Conservation (phyloP, 345 rosid genomes). For the Lepidium africanum region DNA sequence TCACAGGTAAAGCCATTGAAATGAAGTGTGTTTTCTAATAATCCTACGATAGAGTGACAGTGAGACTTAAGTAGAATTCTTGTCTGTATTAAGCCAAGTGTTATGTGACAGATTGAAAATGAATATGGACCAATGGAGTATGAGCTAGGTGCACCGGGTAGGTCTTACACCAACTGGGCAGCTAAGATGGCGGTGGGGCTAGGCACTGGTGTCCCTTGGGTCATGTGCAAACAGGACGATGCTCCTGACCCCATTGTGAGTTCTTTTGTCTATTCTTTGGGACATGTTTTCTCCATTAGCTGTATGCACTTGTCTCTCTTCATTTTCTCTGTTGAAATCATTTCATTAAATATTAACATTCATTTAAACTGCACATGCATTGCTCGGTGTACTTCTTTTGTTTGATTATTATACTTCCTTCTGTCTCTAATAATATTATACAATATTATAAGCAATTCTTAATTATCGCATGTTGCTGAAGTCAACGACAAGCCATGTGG, state of each 20-base stretch:
- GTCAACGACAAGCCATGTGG: conserved; percentile 16
- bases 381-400: conserved; percentile 14
- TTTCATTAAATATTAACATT: conserved; percentile 12
- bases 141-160: conserved; percentile 67
- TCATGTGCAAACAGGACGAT: conserved; percentile 99
- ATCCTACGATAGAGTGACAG: neutral
- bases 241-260: conserved; percentile 94
- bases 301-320: conserved; percentile 13
- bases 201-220: conserved; percentile 98
- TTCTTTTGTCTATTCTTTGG: conserved; percentile 24
- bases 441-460: conserved; percentile 14
- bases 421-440: neutral
- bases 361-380: conserved; percentile 17
- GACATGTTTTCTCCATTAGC: conserved; percentile 30
- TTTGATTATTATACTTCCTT: neutral
- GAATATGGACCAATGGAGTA: conserved; percentile 96
- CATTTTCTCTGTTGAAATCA: conserved; percentile 10
- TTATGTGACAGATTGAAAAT: conserved; percentile 71
- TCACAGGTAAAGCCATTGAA: conserved; percentile 58
- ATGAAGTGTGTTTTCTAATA: neutral
- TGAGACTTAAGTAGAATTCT: conserved; percentile 10
- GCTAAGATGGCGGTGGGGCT: conserved; percentile 95
- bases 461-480: neutral
- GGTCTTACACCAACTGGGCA: conserved; percentile 77
- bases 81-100: neutral